Evolutionary conservation across 1,284 basidiomycete species (phyloP), one percentile per base, ranked within the genome.

Genomic region (Microbotryum lychnidis-dioicae): DNA sequence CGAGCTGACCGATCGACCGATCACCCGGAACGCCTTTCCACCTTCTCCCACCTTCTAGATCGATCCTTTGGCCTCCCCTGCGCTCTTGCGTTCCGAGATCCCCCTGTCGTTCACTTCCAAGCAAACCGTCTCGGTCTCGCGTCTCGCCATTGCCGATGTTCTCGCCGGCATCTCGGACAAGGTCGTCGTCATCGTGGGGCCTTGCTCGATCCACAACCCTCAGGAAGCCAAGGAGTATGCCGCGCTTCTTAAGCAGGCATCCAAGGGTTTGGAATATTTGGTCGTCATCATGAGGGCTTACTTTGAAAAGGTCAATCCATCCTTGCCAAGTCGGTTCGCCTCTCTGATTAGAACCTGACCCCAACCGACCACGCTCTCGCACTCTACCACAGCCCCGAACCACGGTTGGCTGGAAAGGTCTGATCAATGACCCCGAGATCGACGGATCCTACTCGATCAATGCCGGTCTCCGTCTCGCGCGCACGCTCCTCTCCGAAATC

Each of bases 381-480:
- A 42, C 37, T 42, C 37, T 42, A 42, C 44, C 56, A 46, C 62
- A 91, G 84, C 89, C 90, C 0, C 82, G 89, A 57, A 92, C 89
- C n/a, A 92, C 89, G 3, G 76, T 78, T 58, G 78, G 77, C 62
- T 79, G 78, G 90, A 93, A 93, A 77, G 90, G 89, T 44, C 72
- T 79, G 31, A 77, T 78, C 73, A 74, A 73, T 61, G 70, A 68
- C 58, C 67, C 67, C 29, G 62, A 69, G 33, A 60, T 97, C 75
- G 87, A 96, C 75, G 90, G 89, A 61, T 84, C 88, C 58, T 98
- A 88, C 86, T 84, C 92, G 74, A 98, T 98, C 77, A 98, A 98
- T 84, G 90, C 91, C 74, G 94, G 94, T 49, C 83, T 96, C 23
- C 84, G 86, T 62, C 83, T 86, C 59, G 91, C 90, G 0, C 84